Conservation (phyloP, 352 stramenopile genomes). For the Phytophthora quininea region DNA sequence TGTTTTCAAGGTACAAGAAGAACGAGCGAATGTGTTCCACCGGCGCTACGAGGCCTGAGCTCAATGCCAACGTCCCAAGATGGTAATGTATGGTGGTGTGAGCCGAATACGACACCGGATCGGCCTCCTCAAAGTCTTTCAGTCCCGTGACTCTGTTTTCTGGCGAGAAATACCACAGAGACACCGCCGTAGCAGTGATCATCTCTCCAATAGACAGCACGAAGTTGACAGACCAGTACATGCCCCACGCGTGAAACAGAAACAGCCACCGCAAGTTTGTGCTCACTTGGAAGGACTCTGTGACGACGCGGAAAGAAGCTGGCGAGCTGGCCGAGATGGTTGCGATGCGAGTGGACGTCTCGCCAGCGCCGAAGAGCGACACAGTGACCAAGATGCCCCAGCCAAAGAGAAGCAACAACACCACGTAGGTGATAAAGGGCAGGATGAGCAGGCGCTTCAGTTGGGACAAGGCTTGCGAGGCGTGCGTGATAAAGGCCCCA, state of each 20-base stretch:
- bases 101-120: slow-evolving; percentile 73
- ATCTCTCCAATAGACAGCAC: slow-evolving; percentile 75
- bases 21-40: slow-evolving; percentile 76
- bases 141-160: slow-evolving; percentile 62
- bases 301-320: slow-evolving; percentile 59
- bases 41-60: slow-evolving; percentile 57
- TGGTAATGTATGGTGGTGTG: slow-evolving; percentile 70
- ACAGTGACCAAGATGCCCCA: slow-evolving; percentile 79
- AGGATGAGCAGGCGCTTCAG: slow-evolving; percentile 72
- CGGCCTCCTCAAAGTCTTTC: slow-evolving; percentile 58
- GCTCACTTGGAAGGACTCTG: slow-evolving; percentile 72
- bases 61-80: slow-evolving; percentile 75
- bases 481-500: slow-evolving; percentile 80
- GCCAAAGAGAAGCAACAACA: slow-evolving; percentile 73
- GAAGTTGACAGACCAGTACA: slow-evolving; percentile 82
- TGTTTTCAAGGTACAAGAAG: slow-evolving; percentile 84
- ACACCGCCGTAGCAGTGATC: slow-evolving; percentile 74
- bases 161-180: slow-evolving; percentile 80
- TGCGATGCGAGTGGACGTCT: slow-evolving; percentile 63
- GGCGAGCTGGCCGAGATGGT: slow-evolving; percentile 55
- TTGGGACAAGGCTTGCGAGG: slow-evolving; percentile 66
- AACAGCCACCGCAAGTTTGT: slow-evolving; percentile 77
- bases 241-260: slow-evolving; percentile 75
- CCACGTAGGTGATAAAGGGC: slow-evolving; percentile 67
- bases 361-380: slow-evolving; percentile 74